A percentile compares a stretch with the other conserved stretches of the same genome.
Conservation (phyloP, 2,329 filamentous ascomycete species). For the Pseudogymnoascus sp. region DNA sequence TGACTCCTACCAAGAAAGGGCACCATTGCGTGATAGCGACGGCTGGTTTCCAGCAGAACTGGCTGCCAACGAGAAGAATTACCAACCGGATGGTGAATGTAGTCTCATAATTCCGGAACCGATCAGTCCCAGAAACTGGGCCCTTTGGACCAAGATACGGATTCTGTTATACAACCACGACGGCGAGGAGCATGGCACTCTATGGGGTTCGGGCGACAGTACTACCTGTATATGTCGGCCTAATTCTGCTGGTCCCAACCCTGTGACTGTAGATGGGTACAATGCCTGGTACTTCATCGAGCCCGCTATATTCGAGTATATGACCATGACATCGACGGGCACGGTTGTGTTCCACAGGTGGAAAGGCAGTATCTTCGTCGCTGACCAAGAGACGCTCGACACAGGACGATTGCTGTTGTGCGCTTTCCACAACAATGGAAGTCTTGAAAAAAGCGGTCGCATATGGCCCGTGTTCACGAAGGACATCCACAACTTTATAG, state of each 20-base stretch:
- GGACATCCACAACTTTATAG: background rate
- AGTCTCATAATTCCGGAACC: background rate
- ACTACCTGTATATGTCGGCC: background rate
- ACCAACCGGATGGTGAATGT: background rate
- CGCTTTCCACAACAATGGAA: background rate
- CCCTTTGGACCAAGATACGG: background rate
- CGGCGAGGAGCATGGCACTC: background rate
- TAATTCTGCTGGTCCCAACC: background rate
- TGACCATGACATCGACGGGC: background rate
- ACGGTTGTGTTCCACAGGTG: background rate
- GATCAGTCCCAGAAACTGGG: background rate
- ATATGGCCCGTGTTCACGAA: background rate
- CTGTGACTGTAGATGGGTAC: background rate
- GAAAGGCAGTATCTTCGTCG: background rate
- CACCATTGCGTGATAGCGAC: background rate
- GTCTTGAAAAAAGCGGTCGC: background rate
- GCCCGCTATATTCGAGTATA: background rate
- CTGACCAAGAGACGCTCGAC: background rate
- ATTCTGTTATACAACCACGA: background rate
- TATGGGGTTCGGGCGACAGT: background rate
- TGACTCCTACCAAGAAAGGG: background rate
- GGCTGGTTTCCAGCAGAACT: background rate
- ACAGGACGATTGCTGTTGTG: background rate
- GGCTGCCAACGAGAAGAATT: background rate
- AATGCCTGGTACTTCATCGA: background rate